A percentile compares a stretch with the other conserved stretches of the same genome.
These are phyloP conservation scores for Barbatosphaeria neglecta DNA, from an alignment of 495 filamentous ascomycete genomes.

Conservation along the genomic window DNA sequence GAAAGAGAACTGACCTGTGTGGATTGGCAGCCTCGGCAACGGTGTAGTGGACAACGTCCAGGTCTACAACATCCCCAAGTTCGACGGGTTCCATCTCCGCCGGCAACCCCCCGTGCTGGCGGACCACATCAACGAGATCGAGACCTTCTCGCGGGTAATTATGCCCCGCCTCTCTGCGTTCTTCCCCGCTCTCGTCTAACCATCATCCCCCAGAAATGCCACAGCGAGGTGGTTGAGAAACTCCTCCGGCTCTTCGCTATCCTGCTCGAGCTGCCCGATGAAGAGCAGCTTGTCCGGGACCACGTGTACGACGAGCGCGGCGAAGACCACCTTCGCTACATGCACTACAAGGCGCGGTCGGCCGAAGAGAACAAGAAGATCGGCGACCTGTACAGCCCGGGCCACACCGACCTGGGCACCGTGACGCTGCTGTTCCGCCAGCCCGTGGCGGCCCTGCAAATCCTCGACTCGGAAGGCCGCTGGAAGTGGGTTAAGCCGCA, in stretches of 20 bases:
- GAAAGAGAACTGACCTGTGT: too few relatives aligned
- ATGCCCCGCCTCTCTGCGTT: too few relatives aligned
- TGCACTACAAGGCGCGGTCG: conserved; percentile 36
- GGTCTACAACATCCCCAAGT: conserved; percentile 42
- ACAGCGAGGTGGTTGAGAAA: conserved; percentile 35
- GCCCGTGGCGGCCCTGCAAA: conserved; percentile 39
- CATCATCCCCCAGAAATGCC: conserved; percentile 26
- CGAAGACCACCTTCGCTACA: conserved; percentile 41
- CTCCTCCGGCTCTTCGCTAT: conserved; percentile 41
- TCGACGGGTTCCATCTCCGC: conserved; percentile 29
- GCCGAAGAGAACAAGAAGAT: conserved; percentile 35
- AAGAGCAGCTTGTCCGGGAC: conserved; percentile 34
- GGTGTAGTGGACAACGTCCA: conserved; percentile 37
- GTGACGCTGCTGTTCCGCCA: conserved; percentile 44
- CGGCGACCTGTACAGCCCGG: conserved; percentile 22
- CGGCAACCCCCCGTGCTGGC: conserved; percentile 26
- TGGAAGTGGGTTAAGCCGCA: conserved; percentile 41
- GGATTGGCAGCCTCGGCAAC: conserved; percentile 34
- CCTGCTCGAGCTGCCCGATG: conserved; percentile 37
- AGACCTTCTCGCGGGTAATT: conserved; percentile 34
- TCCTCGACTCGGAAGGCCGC: conserved; percentile 28
- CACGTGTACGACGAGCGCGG: conserved; percentile 36
- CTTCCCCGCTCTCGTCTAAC: too few relatives aligned
- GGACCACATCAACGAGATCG: conserved; percentile 18
- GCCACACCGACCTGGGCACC: conserved; percentile 46